phyloP scores from a whole-genome alignment of 805 yeast species.

The Starmerella scarabaei region DNA sequence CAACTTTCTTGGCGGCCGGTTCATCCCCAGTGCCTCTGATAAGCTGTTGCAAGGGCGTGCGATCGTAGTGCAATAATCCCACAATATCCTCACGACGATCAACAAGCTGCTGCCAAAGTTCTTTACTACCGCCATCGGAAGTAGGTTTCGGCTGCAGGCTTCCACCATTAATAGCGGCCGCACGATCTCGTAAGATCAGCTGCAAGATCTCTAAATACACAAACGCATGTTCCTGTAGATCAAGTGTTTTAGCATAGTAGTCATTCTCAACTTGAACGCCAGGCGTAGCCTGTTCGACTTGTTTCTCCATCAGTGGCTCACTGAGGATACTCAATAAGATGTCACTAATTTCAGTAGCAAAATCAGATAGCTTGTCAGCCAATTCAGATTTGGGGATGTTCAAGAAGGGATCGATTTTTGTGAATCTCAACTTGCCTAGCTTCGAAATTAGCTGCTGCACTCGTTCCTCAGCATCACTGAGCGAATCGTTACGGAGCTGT shows the following conservation, averaged over 20 bases:
- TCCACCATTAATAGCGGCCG: slow-evolving; percentile 31
- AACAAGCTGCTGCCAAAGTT: slow-evolving; percentile 18
- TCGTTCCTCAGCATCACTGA: slow-evolving; percentile 31
- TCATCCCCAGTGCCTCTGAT: too few relatives aligned
- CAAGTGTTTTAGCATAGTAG: slow-evolving; percentile 64
- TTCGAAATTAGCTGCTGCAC: slow-evolving; percentile 14
- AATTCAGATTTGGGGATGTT: slow-evolving; percentile 8
- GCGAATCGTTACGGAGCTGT: slow-evolving; percentile 38
- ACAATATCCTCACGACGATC: slow-evolving; percentile 18
- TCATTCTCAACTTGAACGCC: slow-evolving; percentile 44
- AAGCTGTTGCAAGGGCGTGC: slow-evolving; percentile 1
- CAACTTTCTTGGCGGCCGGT: slow-evolving; percentile 25
- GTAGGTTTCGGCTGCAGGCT: slow-evolving; percentile 4
- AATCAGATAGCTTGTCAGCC: slow-evolving; percentile 10
- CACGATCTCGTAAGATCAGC: slow-evolving; percentile 30
- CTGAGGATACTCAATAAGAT: slow-evolving; percentile 9
- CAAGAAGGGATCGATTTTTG: not conserved
- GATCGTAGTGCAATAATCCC: slow-evolving; percentile 1
- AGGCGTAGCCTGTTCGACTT: slow-evolving; percentile 2
- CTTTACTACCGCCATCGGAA: slow-evolving; percentile 16
- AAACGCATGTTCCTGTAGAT: slow-evolving; percentile 56
- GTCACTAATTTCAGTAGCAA: slow-evolving; percentile 7
- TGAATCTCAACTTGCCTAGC: slow-evolving; percentile 7
- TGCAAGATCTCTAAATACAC: slow-evolving; percentile 27
- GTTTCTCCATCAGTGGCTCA: slow-evolving; percentile 17